These are phyloP conservation scores for Neopestalotiopsis sp. DNA, from an alignment of 2,329 filamentous ascomycete species.

Conservation along the genomic window DNA sequence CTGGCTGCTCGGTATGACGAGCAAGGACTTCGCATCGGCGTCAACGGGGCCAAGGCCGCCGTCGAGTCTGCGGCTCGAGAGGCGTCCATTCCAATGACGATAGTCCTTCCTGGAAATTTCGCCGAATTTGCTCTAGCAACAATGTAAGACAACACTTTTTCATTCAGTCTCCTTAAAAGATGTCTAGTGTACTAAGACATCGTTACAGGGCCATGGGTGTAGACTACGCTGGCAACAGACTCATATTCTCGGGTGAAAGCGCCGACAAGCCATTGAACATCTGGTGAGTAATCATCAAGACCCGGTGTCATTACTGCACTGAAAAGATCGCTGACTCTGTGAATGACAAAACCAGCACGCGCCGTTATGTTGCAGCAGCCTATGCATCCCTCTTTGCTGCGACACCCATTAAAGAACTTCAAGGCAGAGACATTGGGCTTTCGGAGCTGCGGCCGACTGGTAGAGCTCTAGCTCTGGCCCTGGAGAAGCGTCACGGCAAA, in stretches of 20 bases:
- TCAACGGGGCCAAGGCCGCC: conserved; percentile 30
- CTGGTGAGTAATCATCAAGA: conserved; percentile 22
- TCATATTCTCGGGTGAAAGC: conserved; percentile 29
- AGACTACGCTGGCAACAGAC: conserved; percentile 19
- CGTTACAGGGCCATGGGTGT: background rate
- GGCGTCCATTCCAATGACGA: conserved; percentile 28
- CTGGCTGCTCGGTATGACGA: conserved; percentile 30
- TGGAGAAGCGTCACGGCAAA: conserved; percentile 27
- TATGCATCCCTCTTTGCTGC: conserved; percentile 34
- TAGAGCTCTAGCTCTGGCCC: conserved; percentile 25
- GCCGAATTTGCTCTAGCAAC: conserved; percentile 31
- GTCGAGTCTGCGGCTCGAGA: conserved; percentile 28
- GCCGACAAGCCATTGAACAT: conserved; percentile 27
- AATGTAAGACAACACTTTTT: conserved; percentile 21
- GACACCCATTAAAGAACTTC: conserved; percentile 27
- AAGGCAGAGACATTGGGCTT: conserved; percentile 28
- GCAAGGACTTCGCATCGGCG: conserved; percentile 27
- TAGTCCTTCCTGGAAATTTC: conserved; percentile 30
- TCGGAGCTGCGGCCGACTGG: conserved; percentile 32
- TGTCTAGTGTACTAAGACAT: background rate
- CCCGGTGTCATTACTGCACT: background rate
- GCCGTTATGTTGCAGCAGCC: conserved; percentile 33
- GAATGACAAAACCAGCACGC: conserved; percentile 23
- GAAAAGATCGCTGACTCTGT: background rate
- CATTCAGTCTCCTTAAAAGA: background rate